Percentiles rank a stretch among this genome's conserved stretches.
phyloP scores from a whole-genome alignment of 2,329 filamentous ascomycete species.

The Beauveria brongniartii region DNA sequence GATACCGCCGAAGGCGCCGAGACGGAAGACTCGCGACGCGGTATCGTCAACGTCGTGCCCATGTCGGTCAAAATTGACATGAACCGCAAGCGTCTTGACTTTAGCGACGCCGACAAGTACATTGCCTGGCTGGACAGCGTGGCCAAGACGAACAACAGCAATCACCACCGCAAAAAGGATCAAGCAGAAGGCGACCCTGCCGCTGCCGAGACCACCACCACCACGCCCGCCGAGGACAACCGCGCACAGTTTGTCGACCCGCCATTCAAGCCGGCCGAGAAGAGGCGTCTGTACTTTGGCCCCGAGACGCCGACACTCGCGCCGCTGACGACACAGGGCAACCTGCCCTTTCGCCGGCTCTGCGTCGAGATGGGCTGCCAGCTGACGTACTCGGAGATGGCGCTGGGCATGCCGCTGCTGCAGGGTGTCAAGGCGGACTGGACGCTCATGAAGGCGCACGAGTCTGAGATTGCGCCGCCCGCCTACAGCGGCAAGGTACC shows the following conservation, averaged over 20 bases:
- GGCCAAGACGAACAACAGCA: constrained; percentile 29
- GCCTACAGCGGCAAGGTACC: constrained; percentile 45
- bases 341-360: constrained; percentile 88
- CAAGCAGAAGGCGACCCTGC: constrained; percentile 18
- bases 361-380: constrained; percentile 85
- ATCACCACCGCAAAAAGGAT: constrained; percentile 34
- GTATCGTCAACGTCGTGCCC: constrained; percentile 67
- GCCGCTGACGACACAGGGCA: constrained; percentile 92
- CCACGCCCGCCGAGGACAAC: constrained; percentile 50
- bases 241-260: constrained; percentile 77
- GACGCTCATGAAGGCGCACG: constrained; percentile 89
- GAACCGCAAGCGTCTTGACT: constrained; percentile 60
- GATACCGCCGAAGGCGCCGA: constrained; percentile 29
- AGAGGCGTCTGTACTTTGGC: constrained; percentile 87
- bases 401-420: constrained; percentile 79
- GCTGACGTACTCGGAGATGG: constrained; percentile 97
- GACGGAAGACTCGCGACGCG: constrained; percentile 48
- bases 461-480: constrained; percentile 69
- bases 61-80: constrained; percentile 66
- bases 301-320: constrained; percentile 89
- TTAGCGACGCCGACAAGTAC: constrained; percentile 68
- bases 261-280: constrained; percentile 85
- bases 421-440: constrained; percentile 89
- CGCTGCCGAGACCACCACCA: constrained; percentile 25
- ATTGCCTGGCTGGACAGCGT: constrained; percentile 69